These are phyloP conservation scores for Sphaerosporella brunnea DNA, from an alignment of 495 filamentous ascomycete genomes.

Conservation along the genomic window DNA sequence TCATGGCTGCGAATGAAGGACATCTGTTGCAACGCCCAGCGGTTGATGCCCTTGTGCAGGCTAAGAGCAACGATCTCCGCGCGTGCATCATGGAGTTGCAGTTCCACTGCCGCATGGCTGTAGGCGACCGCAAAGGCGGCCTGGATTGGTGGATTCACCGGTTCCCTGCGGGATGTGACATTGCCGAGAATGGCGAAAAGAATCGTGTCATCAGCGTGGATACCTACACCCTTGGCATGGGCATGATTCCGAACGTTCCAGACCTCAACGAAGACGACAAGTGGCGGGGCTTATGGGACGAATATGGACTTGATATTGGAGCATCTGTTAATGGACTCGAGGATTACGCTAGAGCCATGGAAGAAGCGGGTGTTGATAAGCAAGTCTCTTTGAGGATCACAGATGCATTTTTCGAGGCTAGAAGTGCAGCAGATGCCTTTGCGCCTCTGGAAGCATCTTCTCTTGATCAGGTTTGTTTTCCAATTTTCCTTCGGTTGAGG, in stretches of 20 bases:
- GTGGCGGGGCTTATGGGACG: constrained; percentile 36
- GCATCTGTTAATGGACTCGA: constrained; percentile 18
- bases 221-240: constrained; percentile 64
- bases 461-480: constrained; percentile 27
- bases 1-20: constrained; percentile 78
- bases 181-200: constrained; percentile 44
- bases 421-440: constrained; percentile 38
- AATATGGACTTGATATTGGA: constrained; percentile 39
- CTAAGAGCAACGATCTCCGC: constrained; percentile 52
- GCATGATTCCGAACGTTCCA: constrained; percentile 39
- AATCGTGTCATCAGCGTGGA: constrained; percentile 68
- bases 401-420: constrained; percentile 26
- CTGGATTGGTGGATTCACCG: constrained; percentile 74
- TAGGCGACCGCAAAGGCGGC: constrained; percentile 75
- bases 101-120: constrained; percentile 90
- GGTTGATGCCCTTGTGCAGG: constrained; percentile 48
- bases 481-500: neutral
- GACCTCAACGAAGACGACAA: constrained; percentile 34
- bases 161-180: constrained; percentile 51
- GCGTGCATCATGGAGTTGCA: constrained; percentile 72
- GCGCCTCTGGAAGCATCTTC: constrained; percentile 29
- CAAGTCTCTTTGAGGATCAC: constrained; percentile 13
- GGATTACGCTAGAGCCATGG: constrained; percentile 8
- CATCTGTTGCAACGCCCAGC: constrained; percentile 56
- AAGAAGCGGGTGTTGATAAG: constrained; percentile 3